A percentile compares a stretch with the other conserved stretches of the same genome.
Conservation (phyloP, 2,329 filamentous ascomycete genomes). For the Fusarium sp. region DNA sequence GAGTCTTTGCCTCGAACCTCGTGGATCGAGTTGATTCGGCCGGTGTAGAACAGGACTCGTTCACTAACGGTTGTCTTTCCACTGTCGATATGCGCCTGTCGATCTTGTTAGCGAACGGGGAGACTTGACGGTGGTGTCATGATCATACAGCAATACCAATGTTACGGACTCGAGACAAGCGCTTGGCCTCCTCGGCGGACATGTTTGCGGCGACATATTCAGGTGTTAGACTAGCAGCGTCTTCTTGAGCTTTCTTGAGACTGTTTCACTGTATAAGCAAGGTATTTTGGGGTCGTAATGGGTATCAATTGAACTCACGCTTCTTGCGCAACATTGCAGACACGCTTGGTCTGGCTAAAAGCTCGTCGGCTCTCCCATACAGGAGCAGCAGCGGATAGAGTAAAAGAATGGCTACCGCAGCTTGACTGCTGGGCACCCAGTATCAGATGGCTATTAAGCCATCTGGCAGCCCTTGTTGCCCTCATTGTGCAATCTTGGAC, state of each 20-base stretch:
- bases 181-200: constrained; percentile 79
- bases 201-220: constrained; percentile 81
- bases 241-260: constrained; percentile 66
- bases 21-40: constrained; percentile 95
- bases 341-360: constrained; percentile 51
- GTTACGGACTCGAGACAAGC: constrained; percentile 87
- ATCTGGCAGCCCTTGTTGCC: constrained; percentile 55
- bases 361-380: constrained; percentile 46
- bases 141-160: constrained; percentile 90
- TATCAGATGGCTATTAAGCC: constrained; percentile 56
- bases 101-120: constrained; percentile 29
- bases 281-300: not conserved
- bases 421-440: constrained; percentile 46
- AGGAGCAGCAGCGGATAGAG: constrained; percentile 41
- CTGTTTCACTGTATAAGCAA: constrained; percentile 43
- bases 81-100: constrained; percentile 94
- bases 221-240: constrained; percentile 63
- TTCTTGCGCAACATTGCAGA: constrained; percentile 55
- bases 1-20: constrained; percentile 95
- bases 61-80: constrained; percentile 98
- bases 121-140: constrained; percentile 1
- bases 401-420: constrained; percentile 46
- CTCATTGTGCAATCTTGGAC: constrained; percentile 53
- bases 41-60: constrained; percentile 97
- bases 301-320: constrained; percentile 50